phyloP scores from a whole-genome alignment of 164 flowering plant species.

The Magnolia officinalis region DNA sequence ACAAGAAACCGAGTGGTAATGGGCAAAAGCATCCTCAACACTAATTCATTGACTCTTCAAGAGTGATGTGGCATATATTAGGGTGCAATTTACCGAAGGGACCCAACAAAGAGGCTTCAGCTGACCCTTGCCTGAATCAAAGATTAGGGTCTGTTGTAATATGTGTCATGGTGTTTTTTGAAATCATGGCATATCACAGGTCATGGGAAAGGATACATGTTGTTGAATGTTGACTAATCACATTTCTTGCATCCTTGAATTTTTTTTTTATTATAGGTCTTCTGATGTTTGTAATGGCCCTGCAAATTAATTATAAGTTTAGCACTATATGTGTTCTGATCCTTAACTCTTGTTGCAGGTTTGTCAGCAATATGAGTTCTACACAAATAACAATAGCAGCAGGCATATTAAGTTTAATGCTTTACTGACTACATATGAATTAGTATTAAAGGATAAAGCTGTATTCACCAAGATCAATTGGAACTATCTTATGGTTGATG shows the following conservation, averaged over 20 bases:
- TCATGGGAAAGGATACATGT: background rate
- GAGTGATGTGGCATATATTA: no score
- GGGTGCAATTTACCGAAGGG: no score
- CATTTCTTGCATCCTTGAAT: no score
- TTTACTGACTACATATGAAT: constrained; percentile 95
- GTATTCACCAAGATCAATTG: constrained; percentile 89
- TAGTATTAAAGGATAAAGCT: constrained; percentile 84
- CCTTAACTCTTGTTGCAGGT: constrained; percentile 45
- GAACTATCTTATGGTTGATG: constrained; percentile 99
- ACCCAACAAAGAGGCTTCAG: no score
- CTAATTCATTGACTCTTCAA: no score
- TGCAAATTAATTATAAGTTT: background rate
- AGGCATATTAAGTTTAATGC: constrained; percentile 69
- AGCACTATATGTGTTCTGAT: background rate
- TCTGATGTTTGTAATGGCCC: no score
- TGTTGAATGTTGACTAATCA: no score
- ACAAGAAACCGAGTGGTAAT: no score
- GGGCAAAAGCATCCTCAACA: no score
- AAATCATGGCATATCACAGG: background rate
- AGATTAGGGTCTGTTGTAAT: background rate
- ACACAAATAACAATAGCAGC: constrained; percentile 57
- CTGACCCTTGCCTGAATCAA: no score
- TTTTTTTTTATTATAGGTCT: no score
- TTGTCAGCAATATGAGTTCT: constrained; percentile 91
- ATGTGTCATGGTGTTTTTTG: background rate